Evolutionary conservation across 495 filamentous ascomycete species (phyloP).

Genomic region (Penicillium diatomitis): DNA sequence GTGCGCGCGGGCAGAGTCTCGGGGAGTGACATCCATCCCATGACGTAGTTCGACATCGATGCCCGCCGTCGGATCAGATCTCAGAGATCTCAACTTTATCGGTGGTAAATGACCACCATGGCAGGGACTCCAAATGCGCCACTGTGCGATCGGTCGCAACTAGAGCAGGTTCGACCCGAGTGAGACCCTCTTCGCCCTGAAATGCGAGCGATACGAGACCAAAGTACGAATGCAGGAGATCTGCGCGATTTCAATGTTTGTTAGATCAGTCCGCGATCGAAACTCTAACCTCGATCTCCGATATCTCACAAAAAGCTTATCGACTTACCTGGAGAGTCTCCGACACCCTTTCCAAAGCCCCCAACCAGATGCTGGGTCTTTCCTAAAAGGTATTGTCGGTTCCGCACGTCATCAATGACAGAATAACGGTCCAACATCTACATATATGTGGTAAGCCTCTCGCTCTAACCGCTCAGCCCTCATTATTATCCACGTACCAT

Average conservation of each 20-base stretch:
- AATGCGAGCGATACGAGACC: slow-evolving; percentile 70
- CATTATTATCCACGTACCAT: slow-evolving; percentile 29
- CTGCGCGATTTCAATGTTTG: slow-evolving; percentile 20
- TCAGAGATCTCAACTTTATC: no score
- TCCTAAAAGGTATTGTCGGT: slow-evolving; percentile 70
- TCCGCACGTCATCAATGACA: slow-evolving; percentile 50
- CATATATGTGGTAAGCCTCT: neutral
- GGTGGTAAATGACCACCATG: slow-evolving; percentile 16
- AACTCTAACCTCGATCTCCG: neutral
- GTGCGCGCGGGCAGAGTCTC: neutral
- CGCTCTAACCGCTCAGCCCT: no score
- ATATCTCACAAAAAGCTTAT: neutral
- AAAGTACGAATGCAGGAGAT: slow-evolving; percentile 85
- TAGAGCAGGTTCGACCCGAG: slow-evolving; percentile 55
- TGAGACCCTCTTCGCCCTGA: slow-evolving; percentile 53
- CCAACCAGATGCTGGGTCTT: slow-evolving; percentile 88
- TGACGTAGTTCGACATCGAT: neutral
- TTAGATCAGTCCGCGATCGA: slow-evolving; percentile 6
- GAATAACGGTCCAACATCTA: slow-evolving; percentile 57
- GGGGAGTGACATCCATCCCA: neutral
- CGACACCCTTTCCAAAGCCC: slow-evolving; percentile 78
- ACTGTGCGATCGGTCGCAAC: slow-evolving; percentile 49
- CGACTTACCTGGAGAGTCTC: slow-evolving; percentile 58
- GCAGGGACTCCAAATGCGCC: slow-evolving; percentile 33
- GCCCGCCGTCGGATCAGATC: no score